Evolutionary conservation across 1,284 basidiomycete species (phyloP).

Genomic region (Cutaneotrichosporon arboriforme): DNA sequence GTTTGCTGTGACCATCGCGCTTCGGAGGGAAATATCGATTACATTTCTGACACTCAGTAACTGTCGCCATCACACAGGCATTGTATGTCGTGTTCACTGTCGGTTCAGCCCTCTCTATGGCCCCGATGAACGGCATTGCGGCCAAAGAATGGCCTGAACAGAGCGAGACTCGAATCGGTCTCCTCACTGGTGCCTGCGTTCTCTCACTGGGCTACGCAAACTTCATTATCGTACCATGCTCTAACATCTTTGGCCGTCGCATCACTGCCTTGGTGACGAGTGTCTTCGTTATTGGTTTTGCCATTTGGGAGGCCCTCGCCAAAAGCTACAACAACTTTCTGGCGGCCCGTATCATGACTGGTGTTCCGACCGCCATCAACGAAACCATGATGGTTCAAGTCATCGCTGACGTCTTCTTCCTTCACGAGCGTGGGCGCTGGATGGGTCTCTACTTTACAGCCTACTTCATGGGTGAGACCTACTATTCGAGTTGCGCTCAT

Average conservation of each 20-base stretch:
- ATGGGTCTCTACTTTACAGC: constrained; percentile 16
- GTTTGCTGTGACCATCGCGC: not conserved
- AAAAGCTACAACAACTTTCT: constrained; percentile 7
- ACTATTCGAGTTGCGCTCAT: no score
- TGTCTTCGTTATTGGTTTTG: constrained; percentile 5
- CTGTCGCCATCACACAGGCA: constrained; percentile 1
- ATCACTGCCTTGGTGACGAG: constrained; percentile 3
- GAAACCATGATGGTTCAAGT: constrained; percentile 13
- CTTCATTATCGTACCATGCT: constrained; percentile 17
- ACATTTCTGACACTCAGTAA: not conserved
- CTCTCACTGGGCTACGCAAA: constrained; percentile 15
- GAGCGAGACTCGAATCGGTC: not conserved
- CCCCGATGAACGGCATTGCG: constrained; percentile 12
- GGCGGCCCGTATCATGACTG: constrained; percentile 7
- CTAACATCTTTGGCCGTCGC: constrained; percentile 18
- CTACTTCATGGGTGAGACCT: constrained; percentile 7
- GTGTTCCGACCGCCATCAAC: constrained; percentile 10
- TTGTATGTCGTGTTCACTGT: constrained; percentile 12
- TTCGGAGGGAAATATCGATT: not conserved
- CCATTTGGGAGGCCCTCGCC: constrained; percentile 13
- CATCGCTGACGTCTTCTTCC: constrained; percentile 17
- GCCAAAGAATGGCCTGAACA: constrained; percentile 6
- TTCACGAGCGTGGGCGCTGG: constrained; percentile 15
- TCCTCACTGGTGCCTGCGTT: constrained; percentile 15
- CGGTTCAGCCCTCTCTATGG: constrained; percentile 7